Evolutionary conservation across 768 basidiomycete species (phyloP).

Genomic region (Lactifluus volemus): DNA sequence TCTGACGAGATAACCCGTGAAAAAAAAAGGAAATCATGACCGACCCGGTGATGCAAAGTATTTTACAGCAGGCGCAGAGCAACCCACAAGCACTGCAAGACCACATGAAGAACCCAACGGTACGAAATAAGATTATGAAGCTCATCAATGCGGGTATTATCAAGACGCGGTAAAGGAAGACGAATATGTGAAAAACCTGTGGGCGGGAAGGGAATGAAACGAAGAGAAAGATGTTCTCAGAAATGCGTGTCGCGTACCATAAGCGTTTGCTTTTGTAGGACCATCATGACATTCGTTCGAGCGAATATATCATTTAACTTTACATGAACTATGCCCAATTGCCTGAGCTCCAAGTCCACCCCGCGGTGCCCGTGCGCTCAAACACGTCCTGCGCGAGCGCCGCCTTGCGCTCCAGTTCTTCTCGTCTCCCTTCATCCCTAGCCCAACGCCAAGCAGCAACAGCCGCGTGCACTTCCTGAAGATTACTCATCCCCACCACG

Average conservation of each 20-base stretch:
- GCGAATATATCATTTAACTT: background rate
- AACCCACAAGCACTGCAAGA: constrained; percentile 87
- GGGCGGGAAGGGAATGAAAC: background rate
- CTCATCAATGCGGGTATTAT: constrained; percentile 91
- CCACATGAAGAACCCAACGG: constrained; percentile 89
- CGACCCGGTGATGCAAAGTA: constrained; percentile 90
- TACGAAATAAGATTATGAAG: constrained; percentile 79
- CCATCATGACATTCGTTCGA: background rate
- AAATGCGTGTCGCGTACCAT: background rate
- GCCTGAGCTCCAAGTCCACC: constrained; percentile 31
- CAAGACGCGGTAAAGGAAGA: constrained; percentile 54
- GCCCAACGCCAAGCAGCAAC: constrained; percentile 60
- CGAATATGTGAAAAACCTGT: background rate
- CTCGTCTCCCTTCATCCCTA: constrained; percentile 29
- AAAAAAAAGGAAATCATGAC: constrained; percentile 73
- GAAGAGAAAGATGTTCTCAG: background rate
- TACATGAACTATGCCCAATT: constrained; percentile 1
- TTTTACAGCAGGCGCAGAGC: constrained; percentile 87
- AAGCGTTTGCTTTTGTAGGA: background rate
- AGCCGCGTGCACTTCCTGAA: constrained; percentile 66
- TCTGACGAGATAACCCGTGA: background rate
- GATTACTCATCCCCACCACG: constrained; percentile 65
- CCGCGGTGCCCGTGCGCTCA: constrained; percentile 40
- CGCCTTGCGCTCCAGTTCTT: constrained; percentile 37
- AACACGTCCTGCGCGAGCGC: constrained; percentile 37